These are phyloP conservation scores for Dichotomopilus funicola DNA, from an alignment of 2,329 filamentous ascomycete species.

Conservation along the genomic window DNA sequence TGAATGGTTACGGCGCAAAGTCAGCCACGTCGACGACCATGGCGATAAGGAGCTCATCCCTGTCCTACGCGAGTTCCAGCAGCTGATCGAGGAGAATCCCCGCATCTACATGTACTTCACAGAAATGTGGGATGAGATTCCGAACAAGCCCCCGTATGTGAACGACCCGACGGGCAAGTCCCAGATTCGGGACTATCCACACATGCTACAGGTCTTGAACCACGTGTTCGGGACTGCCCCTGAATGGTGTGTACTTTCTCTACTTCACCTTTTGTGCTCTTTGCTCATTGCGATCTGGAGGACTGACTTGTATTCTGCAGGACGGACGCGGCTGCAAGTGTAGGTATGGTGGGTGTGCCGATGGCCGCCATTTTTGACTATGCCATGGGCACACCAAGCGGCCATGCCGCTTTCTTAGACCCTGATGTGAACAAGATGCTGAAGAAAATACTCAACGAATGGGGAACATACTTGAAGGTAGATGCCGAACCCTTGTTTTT, in stretches of 20 bases:
- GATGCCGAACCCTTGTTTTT: not conserved
- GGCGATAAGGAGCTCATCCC: conserved; percentile 46
- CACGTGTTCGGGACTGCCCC: conserved; percentile 47
- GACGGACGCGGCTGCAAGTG: conserved; percentile 45
- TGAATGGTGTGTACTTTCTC: conserved; percentile 23
- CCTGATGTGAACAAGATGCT: conserved; percentile 48
- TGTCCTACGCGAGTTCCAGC: conserved; percentile 57
- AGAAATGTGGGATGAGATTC: conserved; percentile 64
- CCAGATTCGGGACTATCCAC: conserved; percentile 58
- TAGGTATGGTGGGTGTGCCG: conserved; percentile 49
- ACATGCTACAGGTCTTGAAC: conserved; percentile 62
- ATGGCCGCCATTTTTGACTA: conserved; percentile 50
- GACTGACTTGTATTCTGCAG: conserved; percentile 26
- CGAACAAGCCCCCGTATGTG: conserved; percentile 51
- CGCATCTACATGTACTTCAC: conserved; percentile 61
- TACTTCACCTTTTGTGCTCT: not conserved
- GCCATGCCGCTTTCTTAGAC: conserved; percentile 48
- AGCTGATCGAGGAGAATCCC: conserved; percentile 57
- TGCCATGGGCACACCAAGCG: conserved; percentile 48
- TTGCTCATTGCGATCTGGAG: not conserved
- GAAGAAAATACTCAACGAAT: conserved; percentile 50
- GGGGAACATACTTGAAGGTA: conserved; percentile 48
- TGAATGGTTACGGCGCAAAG: conserved; percentile 54
- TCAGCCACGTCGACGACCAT: conserved; percentile 48
- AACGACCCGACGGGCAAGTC: conserved; percentile 54